Percentiles rank a stretch among this genome's conserved stretches.
Evolutionary conservation across 2,329 filamentous ascomycete genomes (phyloP).

Genomic region (Diaporthe eres): DNA sequence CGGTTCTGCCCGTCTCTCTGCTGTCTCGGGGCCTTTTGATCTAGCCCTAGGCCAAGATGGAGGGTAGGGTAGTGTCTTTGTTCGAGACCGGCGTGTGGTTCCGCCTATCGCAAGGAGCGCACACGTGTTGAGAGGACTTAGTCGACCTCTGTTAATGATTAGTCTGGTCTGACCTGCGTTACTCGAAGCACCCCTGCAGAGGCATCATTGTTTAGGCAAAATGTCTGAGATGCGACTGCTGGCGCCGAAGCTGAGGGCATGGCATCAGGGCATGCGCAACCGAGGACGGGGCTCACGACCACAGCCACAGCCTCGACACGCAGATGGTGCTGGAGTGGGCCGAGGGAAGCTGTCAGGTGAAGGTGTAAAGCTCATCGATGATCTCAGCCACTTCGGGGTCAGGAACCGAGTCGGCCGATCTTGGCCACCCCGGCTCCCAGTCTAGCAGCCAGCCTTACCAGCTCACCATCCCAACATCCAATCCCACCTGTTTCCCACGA

Average conservation of each 20-base stretch:
- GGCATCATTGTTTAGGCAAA: not conserved
- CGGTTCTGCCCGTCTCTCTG: not conserved
- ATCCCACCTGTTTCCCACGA: not conserved
- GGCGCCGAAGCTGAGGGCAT: not conserved
- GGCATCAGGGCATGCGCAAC: constrained; percentile 7
- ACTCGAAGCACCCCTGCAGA: not conserved
- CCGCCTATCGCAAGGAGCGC: constrained; percentile 1
- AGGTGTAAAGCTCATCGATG: constrained; percentile 8
- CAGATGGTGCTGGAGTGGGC: constrained; percentile 6
- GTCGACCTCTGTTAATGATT: not conserved
- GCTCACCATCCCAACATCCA: not conserved
- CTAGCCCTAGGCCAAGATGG: not conserved
- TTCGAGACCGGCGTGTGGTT: not conserved
- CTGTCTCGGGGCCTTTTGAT: constrained; percentile 5
- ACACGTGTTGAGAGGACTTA: not conserved
- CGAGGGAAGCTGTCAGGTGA: constrained; percentile 26
- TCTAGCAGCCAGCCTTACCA: constrained; percentile 22
- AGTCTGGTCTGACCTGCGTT: not conserved
- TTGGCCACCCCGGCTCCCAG: constrained; percentile 20
- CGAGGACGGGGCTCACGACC: not conserved
- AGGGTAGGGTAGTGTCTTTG: not conserved
- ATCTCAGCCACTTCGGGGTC: constrained; percentile 28
- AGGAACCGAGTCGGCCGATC: constrained; percentile 20
- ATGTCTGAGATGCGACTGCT: constrained; percentile 8
- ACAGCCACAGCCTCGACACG: not conserved